Base-by-base conservation (phyloP, 345 rosid genomes). In the Populus tremula region DNA sequence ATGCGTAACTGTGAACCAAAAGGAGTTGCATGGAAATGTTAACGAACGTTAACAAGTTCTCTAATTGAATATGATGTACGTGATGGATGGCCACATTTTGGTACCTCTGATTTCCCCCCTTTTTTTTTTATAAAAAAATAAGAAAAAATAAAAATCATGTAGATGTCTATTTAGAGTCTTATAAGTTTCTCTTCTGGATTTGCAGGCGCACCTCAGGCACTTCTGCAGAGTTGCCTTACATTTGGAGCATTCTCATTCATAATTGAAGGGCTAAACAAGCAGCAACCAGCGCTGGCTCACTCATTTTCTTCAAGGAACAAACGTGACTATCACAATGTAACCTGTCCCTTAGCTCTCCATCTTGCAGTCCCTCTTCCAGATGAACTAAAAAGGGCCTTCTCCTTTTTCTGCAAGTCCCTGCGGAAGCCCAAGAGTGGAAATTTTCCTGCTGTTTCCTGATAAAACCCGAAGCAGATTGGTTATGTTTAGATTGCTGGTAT, bases 211-310 rank as follows among this genome's bases (percentile, higher is more conserved):
- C 97, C 95, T 9, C 92, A 83, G 81, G 87, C 90, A 71, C 89
- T 94, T 81, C 75, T 94, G 39, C 91, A 87, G 77, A 92, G 89
- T 78, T 96, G 99, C 83, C 78, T 96, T 36, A 88, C 95, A 27
- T 88, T 92, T 74, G 99, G 97, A 74, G 96, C 94, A 50, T 93
- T 92, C 83, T 93, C 99, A 1, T 92, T 87, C 65, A 82, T 96
- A 67, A 74, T 90, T 0, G 98, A 93, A 76, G 90, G 93, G 76
- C 82, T 93, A 59, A 93, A 92, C 92, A 91, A 88, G 84, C 89
- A 88, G 82, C 94, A 89, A 80, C 85, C 93, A 47, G 97, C 97
- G 29, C 70, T 95, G 74, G 98, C 97, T 74, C 91, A 87, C 79
- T 76, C 94, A 17, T 72, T 83, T 74, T 74, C 87, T n/a, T 25